phyloP scores from a whole-genome alignment of 1,139 yeast species.

The Blastobotrys capitulatus region DNA sequence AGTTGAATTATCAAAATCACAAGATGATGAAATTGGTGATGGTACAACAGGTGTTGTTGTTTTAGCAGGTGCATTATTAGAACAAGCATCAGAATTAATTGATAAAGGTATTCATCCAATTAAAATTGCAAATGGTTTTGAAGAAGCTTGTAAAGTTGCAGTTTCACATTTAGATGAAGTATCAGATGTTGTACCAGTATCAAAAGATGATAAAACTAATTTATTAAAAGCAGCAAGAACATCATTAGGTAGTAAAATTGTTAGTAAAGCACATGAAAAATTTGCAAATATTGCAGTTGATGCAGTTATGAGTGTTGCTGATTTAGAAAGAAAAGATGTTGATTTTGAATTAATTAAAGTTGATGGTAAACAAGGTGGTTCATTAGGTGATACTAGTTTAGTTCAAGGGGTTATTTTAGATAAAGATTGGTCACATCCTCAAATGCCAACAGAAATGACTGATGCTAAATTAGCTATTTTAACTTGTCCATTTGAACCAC shows the following conservation, averaged over 20 bases:
- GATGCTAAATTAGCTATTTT: conserved; percentile 89
- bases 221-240: conserved; percentile 90
- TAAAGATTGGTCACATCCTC: conserved; percentile 97
- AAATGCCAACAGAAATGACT: conserved; percentile 80
- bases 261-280: conserved; percentile 86
- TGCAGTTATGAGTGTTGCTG: conserved; percentile 89
- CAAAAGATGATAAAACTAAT: conserved; percentile 36
- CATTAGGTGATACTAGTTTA: conserved; percentile 76
- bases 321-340: conserved; percentile 85
- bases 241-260: conserved; percentile 92
- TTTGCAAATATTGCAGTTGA: conserved; percentile 98
- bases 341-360: conserved; percentile 94
- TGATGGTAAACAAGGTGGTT: conserved; percentile 94
- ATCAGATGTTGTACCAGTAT: conserved; percentile 54
- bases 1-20: conserved; percentile 91
- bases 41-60: conserved; percentile 99
- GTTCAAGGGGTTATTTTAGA: conserved; percentile 91
- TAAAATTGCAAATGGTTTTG: conserved; percentile 94
- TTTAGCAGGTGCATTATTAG: conserved; percentile 87
- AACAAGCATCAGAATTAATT: conserved; percentile 89
- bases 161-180: conserved; percentile 66
- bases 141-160: conserved; percentile 93
- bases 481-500: conserved; percentile 99
- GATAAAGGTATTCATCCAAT: conserved; percentile 98
- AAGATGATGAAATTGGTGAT: conserved; percentile 98